Evolutionary conservation across 2,329 filamentous ascomycete species (phyloP).

Genomic region (Talaromyces sp.): DNA sequence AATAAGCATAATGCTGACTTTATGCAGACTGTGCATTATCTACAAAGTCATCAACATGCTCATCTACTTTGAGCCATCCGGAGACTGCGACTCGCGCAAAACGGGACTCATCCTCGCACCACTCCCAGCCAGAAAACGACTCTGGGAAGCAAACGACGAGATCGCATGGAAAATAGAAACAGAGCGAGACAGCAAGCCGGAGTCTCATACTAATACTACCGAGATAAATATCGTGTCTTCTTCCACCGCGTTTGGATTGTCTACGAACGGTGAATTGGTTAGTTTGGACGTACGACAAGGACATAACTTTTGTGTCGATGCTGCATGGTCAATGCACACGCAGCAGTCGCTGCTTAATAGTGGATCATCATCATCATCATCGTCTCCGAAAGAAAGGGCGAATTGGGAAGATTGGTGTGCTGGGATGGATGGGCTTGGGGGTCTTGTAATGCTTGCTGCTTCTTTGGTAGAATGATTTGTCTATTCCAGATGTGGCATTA

Average conservation of each 20-base stretch:
- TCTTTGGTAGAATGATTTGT: constrained; percentile 23
- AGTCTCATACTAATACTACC: background rate
- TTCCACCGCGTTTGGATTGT: background rate
- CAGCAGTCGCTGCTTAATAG: constrained; percentile 5
- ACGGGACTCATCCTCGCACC: constrained; percentile 40
- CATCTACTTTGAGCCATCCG: constrained; percentile 42
- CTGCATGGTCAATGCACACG: background rate
- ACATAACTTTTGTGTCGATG: background rate
- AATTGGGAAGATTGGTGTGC: constrained; percentile 48
- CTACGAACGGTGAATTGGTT: constrained; percentile 8
- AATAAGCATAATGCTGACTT: background rate
- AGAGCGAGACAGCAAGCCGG: constrained; percentile 22
- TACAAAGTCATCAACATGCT: constrained; percentile 44
- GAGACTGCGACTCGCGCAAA: constrained; percentile 33
- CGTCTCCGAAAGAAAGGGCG: constrained; percentile 20
- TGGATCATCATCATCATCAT: constrained; percentile 11
- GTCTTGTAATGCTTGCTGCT: constrained; percentile 47
- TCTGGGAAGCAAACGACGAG: constrained; percentile 45
- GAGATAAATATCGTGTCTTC: background rate
- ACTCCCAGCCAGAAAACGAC: constrained; percentile 41
- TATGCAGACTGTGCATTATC: constrained; percentile 39
- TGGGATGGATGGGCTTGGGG: constrained; percentile 47
- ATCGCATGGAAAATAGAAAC: constrained; percentile 34
- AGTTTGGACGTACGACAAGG: background rate
- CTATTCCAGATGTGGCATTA: background rate